Percentiles rank a stretch among this genome's conserved stretches.
These are phyloP conservation scores for Martensiomyces pterosporus DNA, from an alignment of 192 early-diverging fungal species.

Conservation along the genomic window DNA sequence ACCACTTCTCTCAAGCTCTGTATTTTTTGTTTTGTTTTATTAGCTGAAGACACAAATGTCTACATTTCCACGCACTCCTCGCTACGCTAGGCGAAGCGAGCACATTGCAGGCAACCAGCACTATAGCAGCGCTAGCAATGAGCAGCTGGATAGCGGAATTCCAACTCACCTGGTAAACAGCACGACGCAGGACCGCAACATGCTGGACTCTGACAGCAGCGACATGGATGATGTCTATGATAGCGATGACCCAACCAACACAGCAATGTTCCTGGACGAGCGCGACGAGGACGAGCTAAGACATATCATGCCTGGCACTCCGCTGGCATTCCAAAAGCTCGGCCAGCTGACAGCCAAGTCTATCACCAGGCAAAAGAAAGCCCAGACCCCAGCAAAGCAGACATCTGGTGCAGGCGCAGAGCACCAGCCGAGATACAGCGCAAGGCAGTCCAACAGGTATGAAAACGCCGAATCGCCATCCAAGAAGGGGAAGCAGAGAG, in stretches of 20 bases:
- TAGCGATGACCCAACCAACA: conserved; percentile 45
- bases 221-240: neutral
- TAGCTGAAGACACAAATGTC: too few species aligned
- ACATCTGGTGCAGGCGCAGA: neutral
- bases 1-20: too few species aligned
- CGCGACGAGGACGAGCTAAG: conserved; percentile 39
- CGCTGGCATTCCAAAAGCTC: conserved; percentile 30
- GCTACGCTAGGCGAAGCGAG: too few species aligned
- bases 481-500: conserved; percentile 18
- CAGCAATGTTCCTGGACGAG: conserved; percentile 46
- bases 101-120: too few species aligned
- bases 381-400: conserved; percentile 35
- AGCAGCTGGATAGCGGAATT: too few species aligned
- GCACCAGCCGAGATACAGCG: neutral
- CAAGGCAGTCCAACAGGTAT: conserved; percentile 10
- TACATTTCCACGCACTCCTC: too few species aligned
- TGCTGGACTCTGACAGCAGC: neutral
- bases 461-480: conserved; percentile 28
- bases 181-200: conserved; percentile 14
- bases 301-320: conserved; percentile 29
- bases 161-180: neutral
- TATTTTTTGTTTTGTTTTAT: too few species aligned
- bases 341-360: conserved; percentile 40
- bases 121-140: too few species aligned
- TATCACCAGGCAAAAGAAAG: conserved; percentile 34